Conservation (phyloP, 768 basidiomycete species). For the Russula foetens region DNA sequence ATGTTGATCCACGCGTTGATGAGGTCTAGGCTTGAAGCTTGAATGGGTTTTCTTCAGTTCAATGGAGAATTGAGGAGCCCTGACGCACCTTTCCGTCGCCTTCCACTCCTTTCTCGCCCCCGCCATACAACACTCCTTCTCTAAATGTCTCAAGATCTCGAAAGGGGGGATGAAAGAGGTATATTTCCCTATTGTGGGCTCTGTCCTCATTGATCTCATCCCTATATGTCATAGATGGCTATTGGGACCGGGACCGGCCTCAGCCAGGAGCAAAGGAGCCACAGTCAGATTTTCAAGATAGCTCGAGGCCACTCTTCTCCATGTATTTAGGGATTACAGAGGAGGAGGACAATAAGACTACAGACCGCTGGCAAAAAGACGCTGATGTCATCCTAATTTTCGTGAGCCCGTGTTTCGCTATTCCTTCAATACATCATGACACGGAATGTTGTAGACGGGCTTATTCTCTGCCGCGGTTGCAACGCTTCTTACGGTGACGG, state of each 20-base stretch:
- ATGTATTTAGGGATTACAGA: conserved; percentile 5
- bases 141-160: background rate
- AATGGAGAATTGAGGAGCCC: no score
- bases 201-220: background rate
- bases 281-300: background rate
- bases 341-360: conserved; percentile 3
- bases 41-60: no score
- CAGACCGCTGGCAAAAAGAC: conserved; percentile 15
- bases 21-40: no score
- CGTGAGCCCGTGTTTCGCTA: background rate
- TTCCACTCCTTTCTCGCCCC: background rate
- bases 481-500: conserved; percentile 4
- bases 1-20: no score
- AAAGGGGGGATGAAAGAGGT: background rate
- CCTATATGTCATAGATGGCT: background rate
- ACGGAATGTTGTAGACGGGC: background rate
- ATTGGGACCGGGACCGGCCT: background rate
- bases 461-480: conserved; percentile 17
- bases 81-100: no score
- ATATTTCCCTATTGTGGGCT: background rate
- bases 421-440: background rate
- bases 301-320: conserved; percentile 1
- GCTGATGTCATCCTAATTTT: conserved; percentile 18
- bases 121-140: background rate
- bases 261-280: background rate